Conservation (phyloP, 225 moss, liverwort and hornwort species). For the Straminergon stramineum region DNA sequence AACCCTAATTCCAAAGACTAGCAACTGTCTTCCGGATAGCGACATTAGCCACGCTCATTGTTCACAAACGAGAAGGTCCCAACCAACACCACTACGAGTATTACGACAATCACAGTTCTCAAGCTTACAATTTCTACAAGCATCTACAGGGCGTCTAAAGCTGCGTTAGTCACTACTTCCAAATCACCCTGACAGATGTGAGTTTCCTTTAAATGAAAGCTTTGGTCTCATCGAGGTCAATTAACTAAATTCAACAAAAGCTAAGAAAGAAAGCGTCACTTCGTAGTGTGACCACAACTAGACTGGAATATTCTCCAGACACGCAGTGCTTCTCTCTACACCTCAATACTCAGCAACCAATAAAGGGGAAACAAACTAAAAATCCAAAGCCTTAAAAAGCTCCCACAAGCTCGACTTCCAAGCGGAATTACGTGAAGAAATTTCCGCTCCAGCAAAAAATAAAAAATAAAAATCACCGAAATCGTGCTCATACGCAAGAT, state of each 20-base stretch:
- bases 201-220: background rate
- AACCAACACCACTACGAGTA: background rate
- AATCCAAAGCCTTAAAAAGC: background rate
- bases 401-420: background rate
- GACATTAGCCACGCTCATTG: background rate
- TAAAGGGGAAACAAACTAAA: background rate
- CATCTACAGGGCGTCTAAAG: background rate
- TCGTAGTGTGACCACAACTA: background rate
- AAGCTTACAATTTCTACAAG: background rate
- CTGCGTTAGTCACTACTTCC: background rate
- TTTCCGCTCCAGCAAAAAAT: background rate
- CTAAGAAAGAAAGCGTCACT: background rate
- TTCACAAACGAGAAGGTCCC: background rate
- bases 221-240: background rate
- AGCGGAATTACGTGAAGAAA: background rate
- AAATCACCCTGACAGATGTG: background rate
- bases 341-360: background rate
- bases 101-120: background rate
- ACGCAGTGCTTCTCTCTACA: background rate
- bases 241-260: background rate
- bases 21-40: background rate
- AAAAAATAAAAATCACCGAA: background rate
- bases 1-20: constrained; percentile 28
- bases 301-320: background rate
- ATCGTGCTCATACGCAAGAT: background rate